These are phyloP conservation scores for Lactarius vividus DNA, from an alignment of 768 basidiomycete species.

Conservation along the genomic window DNA sequence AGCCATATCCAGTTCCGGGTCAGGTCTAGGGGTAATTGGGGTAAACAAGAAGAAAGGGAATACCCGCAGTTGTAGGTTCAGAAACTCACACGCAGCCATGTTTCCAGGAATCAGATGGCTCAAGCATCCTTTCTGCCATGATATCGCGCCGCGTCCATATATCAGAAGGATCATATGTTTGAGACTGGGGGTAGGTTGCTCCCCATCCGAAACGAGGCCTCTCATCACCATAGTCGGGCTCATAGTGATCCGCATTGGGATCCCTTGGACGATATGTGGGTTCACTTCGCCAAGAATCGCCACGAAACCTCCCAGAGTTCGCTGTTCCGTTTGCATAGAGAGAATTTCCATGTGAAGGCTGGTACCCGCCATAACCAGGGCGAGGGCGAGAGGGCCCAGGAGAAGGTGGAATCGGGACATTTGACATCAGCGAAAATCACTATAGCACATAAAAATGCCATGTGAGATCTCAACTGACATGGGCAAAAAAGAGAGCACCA, in stretches of 20 bases:
- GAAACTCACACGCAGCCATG: conserved; percentile 21
- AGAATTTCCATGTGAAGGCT: conserved; percentile 39
- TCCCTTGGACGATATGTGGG: conserved; percentile 42
- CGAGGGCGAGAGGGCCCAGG: conserved; percentile 46
- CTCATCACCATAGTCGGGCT: conserved; percentile 14
- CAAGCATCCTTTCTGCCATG: conserved; percentile 57
- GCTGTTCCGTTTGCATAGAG: conserved; percentile 41
- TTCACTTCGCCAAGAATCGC: conserved; percentile 41
- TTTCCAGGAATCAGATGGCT: conserved; percentile 66
- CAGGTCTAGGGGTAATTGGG: conserved; percentile 14
- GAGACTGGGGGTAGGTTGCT: conserved; percentile 27
- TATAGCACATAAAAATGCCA: conserved; percentile 16
- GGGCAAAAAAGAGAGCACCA: background rate
- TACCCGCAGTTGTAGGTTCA: background rate
- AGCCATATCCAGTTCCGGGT: conserved; percentile 15
- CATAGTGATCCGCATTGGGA: conserved; percentile 20
- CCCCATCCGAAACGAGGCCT: conserved; percentile 16
- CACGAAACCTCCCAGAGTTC: conserved; percentile 40
- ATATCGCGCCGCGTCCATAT: conserved; percentile 35
- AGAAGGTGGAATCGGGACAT: conserved; percentile 47
- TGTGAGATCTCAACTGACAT: conserved; percentile 8
- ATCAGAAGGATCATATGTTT: conserved; percentile 32
- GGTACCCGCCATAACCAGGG: conserved; percentile 51
- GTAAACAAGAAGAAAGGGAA: conserved; percentile 15
- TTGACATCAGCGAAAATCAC: conserved; percentile 23